A percentile compares a stretch with the other conserved stretches of the same genome.
phyloP scores from a whole-genome alignment of 176 grass and related monocot species.

The Triticum monococcum region DNA sequence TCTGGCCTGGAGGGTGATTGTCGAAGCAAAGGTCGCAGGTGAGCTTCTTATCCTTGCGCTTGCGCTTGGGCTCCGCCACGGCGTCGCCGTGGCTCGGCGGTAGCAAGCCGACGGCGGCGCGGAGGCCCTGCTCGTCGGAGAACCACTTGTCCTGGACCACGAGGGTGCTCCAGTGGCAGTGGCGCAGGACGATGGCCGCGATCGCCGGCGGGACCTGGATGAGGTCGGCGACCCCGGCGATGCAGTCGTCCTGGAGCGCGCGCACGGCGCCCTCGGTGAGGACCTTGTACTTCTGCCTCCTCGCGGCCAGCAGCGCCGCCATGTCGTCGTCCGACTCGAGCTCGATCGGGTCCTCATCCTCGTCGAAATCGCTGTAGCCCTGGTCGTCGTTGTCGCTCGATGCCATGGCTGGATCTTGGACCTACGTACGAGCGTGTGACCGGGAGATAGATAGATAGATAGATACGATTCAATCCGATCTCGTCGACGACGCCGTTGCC shows the following conservation, averaged over 20 bases:
- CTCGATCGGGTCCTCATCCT: neutral
- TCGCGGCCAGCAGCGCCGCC: neutral
- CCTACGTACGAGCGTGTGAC: too few relatives aligned
- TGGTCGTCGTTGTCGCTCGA: neutral
- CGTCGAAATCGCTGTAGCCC: conserved; percentile 4
- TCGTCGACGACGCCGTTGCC: too few relatives aligned
- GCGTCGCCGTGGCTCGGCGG: neutral
- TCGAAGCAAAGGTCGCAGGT: conserved; percentile 41
- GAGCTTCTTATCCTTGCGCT: neutral
- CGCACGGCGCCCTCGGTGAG: neutral
- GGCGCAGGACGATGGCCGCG: conserved; percentile 18
- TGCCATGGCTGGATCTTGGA: neutral
- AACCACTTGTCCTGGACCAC: conserved; percentile 33
- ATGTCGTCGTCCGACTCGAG: neutral
- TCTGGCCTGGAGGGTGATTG: neutral
- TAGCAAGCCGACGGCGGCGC: conserved; percentile 24
- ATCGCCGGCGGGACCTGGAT: conserved; percentile 7
- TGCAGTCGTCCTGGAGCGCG: neutral
- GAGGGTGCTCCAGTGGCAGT: conserved; percentile 18
- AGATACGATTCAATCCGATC: too few relatives aligned
- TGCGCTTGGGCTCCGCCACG: neutral
- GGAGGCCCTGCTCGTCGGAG: neutral
- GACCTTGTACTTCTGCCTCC: neutral
- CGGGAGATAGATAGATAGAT: too few relatives aligned
- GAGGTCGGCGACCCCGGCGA: neutral